Evolutionary conservation across 2,329 filamentous ascomycete species (phyloP).

Genomic region (Fusarium sp.): DNA sequence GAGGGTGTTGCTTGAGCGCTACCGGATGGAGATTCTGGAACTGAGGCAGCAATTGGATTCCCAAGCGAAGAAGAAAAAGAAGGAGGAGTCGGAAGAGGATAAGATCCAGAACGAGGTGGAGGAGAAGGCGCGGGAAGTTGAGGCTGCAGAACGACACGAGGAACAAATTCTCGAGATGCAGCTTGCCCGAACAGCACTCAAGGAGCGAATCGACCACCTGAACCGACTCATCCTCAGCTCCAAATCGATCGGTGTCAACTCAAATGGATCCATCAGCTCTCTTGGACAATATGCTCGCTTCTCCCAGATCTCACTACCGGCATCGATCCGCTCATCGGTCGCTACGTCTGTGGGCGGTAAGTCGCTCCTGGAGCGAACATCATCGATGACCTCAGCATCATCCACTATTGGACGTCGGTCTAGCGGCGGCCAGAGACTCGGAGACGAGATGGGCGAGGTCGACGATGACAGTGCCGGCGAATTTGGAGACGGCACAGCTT

Average conservation of each 20-base stretch:
- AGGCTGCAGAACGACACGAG: constrained; percentile 86
- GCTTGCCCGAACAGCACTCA: constrained; percentile 89
- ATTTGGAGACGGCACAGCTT: constrained; percentile 85
- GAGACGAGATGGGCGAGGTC: constrained; percentile 60
- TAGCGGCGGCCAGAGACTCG: constrained; percentile 54
- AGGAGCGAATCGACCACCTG: constrained; percentile 96
- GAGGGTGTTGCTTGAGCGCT: constrained; percentile 86
- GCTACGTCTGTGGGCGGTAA: constrained; percentile 65
- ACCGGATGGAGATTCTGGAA: constrained; percentile 89
- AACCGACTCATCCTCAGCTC: constrained; percentile 95
- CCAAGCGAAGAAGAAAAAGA: constrained; percentile 74
- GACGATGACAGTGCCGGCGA: constrained; percentile 76
- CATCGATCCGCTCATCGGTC: constrained; percentile 73
- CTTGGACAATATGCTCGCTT: constrained; percentile 69
- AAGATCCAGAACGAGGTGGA: constrained; percentile 70
- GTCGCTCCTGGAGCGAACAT: constrained; percentile 67
- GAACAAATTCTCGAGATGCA: constrained; percentile 99
- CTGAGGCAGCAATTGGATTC: constrained; percentile 80
- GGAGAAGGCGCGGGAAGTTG: constrained; percentile 76
- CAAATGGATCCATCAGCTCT: constrained; percentile 73
- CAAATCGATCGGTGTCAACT: constrained; percentile 93
- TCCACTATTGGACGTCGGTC: constrained; percentile 66
- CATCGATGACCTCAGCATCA: constrained; percentile 70
- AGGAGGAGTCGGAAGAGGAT: constrained; percentile 67
- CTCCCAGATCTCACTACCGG: constrained; percentile 63